Percentiles rank a stretch among this genome's conserved stretches.
phyloP scores from a whole-genome alignment of 2,329 filamentous ascomycete genomes.

The Chrysoporthe austroafricana region DNA sequence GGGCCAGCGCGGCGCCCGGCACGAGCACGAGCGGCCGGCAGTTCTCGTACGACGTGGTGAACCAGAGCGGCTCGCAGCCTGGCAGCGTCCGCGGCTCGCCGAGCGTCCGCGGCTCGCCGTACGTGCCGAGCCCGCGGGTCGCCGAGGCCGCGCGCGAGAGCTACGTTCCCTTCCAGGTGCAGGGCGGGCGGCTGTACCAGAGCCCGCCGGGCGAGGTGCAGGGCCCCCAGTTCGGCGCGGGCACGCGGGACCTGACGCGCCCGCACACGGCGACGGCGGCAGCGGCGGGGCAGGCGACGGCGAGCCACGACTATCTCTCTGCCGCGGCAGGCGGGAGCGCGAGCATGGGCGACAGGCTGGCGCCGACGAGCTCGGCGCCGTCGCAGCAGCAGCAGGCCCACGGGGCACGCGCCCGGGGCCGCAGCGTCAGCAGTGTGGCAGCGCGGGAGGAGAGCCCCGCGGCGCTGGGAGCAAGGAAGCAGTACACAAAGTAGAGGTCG shows the following conservation, averaged over 20 bases:
- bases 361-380: neutral
- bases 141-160: slow-evolving; percentile 24
- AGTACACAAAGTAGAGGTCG: slow-evolving; percentile 12
- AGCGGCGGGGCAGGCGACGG: neutral
- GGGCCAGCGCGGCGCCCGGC: slow-evolving; percentile 9
- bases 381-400: neutral
- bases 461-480: slow-evolving; percentile 10
- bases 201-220: slow-evolving; percentile 7
- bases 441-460: slow-evolving; percentile 10
- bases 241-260: slow-evolving; percentile 13
- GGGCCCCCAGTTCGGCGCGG: neutral
- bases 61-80: slow-evolving; percentile 15
- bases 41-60: slow-evolving; percentile 25
- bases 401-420: slow-evolving; percentile 21
- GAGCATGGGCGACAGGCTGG: slow-evolving; percentile 3
- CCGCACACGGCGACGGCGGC: neutral
- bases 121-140: slow-evolving; percentile 18
- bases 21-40: slow-evolving; percentile 1
- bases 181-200: slow-evolving; percentile 13
- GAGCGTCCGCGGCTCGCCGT: slow-evolving; percentile 7
- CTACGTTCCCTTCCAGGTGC: slow-evolving; percentile 20
- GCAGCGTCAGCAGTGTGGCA: slow-evolving; percentile 20
- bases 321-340: slow-evolving; percentile 5
- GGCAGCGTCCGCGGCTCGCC: slow-evolving; percentile 6
- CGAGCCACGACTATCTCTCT: neutral